Evolutionary conservation across 176 grass and related monocot species (phyloP).

Genomic region (Tillandsia fasciculata): DNA sequence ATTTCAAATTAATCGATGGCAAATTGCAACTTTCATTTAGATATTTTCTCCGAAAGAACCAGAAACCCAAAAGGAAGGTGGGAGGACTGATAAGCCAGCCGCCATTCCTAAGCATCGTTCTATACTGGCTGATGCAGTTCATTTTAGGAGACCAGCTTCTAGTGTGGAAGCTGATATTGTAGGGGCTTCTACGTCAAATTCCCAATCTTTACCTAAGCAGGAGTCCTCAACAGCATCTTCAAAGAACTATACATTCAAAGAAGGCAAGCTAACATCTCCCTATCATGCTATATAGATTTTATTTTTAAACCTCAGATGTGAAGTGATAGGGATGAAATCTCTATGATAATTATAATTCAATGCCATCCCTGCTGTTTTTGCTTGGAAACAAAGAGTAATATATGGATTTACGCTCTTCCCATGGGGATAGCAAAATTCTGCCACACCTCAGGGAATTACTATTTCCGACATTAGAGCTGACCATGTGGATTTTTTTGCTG

Average conservation of each 20-base stretch:
- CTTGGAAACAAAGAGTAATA: too few species aligned
- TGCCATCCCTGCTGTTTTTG: too few species aligned
- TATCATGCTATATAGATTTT: conserved; percentile 1
- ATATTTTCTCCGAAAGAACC: conserved; percentile 50
- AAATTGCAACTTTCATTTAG: conserved; percentile 19
- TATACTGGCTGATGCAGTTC: conserved; percentile 48
- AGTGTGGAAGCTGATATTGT: conserved; percentile 96
- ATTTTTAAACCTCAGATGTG: neutral
- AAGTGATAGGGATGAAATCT: too few species aligned
- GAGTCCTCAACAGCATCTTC: conserved; percentile 87
- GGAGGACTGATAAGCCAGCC: conserved; percentile 39
- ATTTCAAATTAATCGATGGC: neutral
- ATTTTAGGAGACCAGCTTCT: conserved; percentile 63
- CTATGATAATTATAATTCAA: too few species aligned
- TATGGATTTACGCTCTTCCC: too few species aligned
- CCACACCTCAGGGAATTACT: too few species aligned
- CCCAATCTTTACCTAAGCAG: conserved; percentile 72
- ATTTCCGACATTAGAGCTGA: too few species aligned
- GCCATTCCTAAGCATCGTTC: conserved; percentile 58
- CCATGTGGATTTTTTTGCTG: too few species aligned
- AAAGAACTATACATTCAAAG: conserved; percentile 91
- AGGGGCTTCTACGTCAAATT: conserved; percentile 69
- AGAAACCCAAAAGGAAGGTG: conserved; percentile 62
- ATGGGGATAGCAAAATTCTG: too few species aligned
- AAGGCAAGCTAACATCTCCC: conserved; percentile 39